Conservation (phyloP, 2,329 filamentous ascomycete genomes). For the Dothideomycetidae sp. region DNA sequence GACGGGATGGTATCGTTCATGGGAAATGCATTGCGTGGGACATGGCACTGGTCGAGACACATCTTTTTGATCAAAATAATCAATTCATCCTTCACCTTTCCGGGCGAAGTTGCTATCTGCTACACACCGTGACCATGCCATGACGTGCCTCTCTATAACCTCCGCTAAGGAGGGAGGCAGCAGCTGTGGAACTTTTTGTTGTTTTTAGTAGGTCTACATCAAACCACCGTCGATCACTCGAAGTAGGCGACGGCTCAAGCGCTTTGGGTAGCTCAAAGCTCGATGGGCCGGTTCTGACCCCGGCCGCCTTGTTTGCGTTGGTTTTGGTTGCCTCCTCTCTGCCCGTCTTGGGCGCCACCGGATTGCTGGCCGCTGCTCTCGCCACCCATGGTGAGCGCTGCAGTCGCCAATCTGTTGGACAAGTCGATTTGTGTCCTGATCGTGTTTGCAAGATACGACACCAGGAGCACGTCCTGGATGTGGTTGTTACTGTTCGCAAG, state of each 20-base stretch:
- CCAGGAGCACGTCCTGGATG: conserved; percentile 95
- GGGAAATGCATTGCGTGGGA: background rate
- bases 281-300: conserved; percentile 11
- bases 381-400: conserved; percentile 35
- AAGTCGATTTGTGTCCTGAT: conserved; percentile 98
- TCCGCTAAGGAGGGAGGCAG: no score
- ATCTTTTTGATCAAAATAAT: background rate
- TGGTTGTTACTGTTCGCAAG: conserved; percentile 66
- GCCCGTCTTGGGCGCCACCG: conserved; percentile 9
- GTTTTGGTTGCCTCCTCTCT: conserved; percentile 12
- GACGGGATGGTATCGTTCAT: background rate
- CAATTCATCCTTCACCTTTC: background rate
- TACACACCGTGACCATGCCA: background rate
- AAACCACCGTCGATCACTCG: no score
- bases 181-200: no score
- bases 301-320: conserved; percentile 11
- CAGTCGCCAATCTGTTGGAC: conserved; percentile 76
- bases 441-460: conserved; percentile 95
- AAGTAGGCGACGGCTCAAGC: no score
- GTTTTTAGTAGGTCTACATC: no score
- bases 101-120: background rate
- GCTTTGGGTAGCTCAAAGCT: conserved; percentile 9
- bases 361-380: conserved; percentile 15
- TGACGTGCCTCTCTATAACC: background rate
- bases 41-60: no score